Conservation (phyloP, 352 stramenopile species). For the Pythium guiyangense region DNA sequence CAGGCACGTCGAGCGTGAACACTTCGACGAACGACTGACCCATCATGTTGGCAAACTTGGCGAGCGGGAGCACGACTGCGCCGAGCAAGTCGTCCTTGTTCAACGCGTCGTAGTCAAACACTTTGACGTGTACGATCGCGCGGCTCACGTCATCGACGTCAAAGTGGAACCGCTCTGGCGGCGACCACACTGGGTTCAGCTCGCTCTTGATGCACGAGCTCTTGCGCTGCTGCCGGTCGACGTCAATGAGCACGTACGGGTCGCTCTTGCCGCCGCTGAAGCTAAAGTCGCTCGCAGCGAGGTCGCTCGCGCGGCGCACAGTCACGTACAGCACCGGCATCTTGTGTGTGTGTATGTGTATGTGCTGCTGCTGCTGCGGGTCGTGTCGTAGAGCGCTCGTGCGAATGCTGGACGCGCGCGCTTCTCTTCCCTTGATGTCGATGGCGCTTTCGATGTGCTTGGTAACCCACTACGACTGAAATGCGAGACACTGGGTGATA, state of each 20-base stretch:
- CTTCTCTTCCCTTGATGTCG: too few species aligned
- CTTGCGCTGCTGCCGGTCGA: conserved; percentile 45
- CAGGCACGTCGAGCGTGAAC: conserved; percentile 39
- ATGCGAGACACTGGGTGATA: too few species aligned
- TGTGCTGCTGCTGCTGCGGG: too few species aligned
- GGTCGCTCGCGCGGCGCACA: conserved; percentile 39
- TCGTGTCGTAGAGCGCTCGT: too few species aligned
- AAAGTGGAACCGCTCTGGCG: conserved; percentile 60
- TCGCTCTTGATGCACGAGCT: conserved; percentile 56
- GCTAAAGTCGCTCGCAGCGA: conserved; percentile 57
- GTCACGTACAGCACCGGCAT: conserved; percentile 56
- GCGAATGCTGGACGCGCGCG: too few species aligned
- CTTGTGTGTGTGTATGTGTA: neutral
- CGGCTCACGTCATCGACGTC: conserved; percentile 32
- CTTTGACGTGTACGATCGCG: conserved; percentile 43
- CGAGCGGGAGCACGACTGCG: conserved; percentile 42
- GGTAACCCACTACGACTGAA: too few species aligned
- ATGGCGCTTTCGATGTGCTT: too few species aligned
- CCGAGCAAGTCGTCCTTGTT: conserved; percentile 65
- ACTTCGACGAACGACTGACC: conserved; percentile 43
- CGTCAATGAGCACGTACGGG: conserved; percentile 61
- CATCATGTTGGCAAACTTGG: conserved; percentile 38
- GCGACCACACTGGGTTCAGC: conserved; percentile 63
- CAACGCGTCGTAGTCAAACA: conserved; percentile 66
- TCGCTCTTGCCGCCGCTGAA: conserved; percentile 61